Evolutionary conservation across 2,329 filamentous ascomycete genomes (phyloP), one percentile per base, ranked within the genome.

Genomic region (Epichloe elymi): DNA sequence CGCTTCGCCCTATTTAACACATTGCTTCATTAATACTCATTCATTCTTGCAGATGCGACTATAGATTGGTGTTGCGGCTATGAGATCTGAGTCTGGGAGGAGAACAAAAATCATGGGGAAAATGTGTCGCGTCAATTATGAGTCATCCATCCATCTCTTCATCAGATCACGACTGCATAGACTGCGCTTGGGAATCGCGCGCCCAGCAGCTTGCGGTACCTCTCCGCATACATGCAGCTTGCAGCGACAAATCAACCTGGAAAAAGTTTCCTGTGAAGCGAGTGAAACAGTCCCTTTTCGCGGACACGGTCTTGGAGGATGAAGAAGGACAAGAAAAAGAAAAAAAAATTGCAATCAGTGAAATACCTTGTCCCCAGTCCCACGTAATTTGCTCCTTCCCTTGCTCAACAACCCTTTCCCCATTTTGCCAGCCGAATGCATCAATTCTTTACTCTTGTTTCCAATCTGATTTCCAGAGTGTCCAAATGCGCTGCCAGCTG

Each of bases 361-460:
- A 82, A 88, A 88, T 86, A 90, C 86, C 87, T 94, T 94, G 69
- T 93, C 87, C 63, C 82, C 80, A 56, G 78, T 79, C 64, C 75
- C 78, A 55, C 77, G 74, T 65, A 95, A 82, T 68, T 88, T 91
- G 70, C 79, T 91, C 70, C 86, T 91, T 58, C 90, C 88, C 71
- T 95, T 95, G 57, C 86, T 88, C 66, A 96, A 83, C 56, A 96
- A 69, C 49, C 90, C 91, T 72, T 95, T 95, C 46, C 90, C 89
- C 53, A 88, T 88, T 64, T 88, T 89, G 49, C 88, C 88, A 50
- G 90, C 90, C 20, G 85, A 84, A 57, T 93, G 86, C 63, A 96
- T 76, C 30, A 96, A 72, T 60, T 94, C 89, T 70, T 95, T 96
- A 65, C 90, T 83, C 72, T 90, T 91, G 39, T 83, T 78, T 59